Base-by-base conservation (phyloP, 73 alveolate genomes). In the Paramecium tetraurelia region DNA sequence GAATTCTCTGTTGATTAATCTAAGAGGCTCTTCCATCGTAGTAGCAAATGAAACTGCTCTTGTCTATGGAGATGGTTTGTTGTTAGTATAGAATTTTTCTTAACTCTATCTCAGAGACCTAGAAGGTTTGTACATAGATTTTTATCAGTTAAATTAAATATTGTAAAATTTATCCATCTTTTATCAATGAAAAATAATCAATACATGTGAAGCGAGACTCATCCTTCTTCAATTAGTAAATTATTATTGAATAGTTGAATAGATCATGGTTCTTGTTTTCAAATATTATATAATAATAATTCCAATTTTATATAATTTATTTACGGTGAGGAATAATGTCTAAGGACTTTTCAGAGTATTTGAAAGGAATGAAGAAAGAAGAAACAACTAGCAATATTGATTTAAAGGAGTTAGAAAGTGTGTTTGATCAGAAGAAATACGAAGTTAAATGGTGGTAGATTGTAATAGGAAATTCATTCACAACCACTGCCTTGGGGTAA, bases 111-210 rank as follows among this genome's bases (percentile, higher is more conserved):
- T 40, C 1, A 43, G 29, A 11, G 90, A 80, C 9, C 90, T 40
- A 8, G 63, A 43, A 24, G 46, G 29, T 48, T 80, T 80, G 14
- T 31, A 43, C 90, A 80, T 80, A 53, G 69, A 4, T 53, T 53
- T 53, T 80, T 80, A 72, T 36, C 86, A 72, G 86, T 72, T 40
- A 72, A 72, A 36, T 70, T 35, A 36, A 72, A 72, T 72, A 35
- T 29, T 72, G 21, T 72, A 18, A 53, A 53, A 53, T 53, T 53
- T 53, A 53, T 53, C 31, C 31, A 53, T 53, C 35, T 53, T 53
- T 53, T 53, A 53, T n/a, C 21, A 18, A 53, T 16, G 33, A 53
- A 48, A 53, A 16, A 53, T 53, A 20, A n/a, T 18, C 69, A 53
- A 53, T 18, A n/a, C 4, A 53, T 53, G 12, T 0, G 18, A 2